Conservation (phyloP, 805 yeast species). For the Ogataea dorogensis region DNA sequence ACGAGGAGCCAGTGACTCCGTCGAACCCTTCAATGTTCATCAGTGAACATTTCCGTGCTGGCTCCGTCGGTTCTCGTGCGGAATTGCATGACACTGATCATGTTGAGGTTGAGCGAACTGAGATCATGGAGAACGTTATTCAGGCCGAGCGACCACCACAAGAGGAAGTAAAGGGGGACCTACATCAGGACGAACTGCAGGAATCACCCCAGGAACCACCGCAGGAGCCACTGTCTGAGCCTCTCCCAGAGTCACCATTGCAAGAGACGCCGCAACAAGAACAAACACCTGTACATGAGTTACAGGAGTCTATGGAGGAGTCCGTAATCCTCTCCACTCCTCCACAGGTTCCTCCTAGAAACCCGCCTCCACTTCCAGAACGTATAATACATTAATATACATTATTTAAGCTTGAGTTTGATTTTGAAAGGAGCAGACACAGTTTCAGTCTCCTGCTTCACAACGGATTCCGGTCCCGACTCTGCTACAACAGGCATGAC, state of each 20-base stretch:
- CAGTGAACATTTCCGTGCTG: conserved; percentile 22
- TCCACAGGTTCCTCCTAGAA: conserved; percentile 1
- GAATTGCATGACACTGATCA: neutral
- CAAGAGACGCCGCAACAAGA: too few species aligned
- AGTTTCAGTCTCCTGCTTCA: neutral
- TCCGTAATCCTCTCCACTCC: neutral
- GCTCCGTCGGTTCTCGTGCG: conserved; percentile 6
- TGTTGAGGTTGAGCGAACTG: too few species aligned
- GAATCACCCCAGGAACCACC: too few species aligned
- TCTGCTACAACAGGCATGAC: too few species aligned
- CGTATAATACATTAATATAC: conserved; percentile 15
- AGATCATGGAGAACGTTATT: too few species aligned
- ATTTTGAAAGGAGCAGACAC: conserved; percentile 16
- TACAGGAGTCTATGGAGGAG: neutral
- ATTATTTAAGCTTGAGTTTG: conserved; percentile 23
- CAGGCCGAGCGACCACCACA: too few species aligned
- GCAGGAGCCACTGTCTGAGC: too few species aligned
- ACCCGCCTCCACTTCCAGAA: conserved; percentile 22
- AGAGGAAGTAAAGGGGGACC: too few species aligned
- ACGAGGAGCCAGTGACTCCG: conserved; percentile 10
- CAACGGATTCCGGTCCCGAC: too few species aligned
- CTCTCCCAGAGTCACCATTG: too few species aligned
- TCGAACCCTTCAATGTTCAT: conserved; percentile 29
- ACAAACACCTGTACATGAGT: too few species aligned
- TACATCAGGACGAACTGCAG: too few species aligned